Conservation (phyloP, 257 asterid genomes). For the Solanum appendiculatum region DNA sequence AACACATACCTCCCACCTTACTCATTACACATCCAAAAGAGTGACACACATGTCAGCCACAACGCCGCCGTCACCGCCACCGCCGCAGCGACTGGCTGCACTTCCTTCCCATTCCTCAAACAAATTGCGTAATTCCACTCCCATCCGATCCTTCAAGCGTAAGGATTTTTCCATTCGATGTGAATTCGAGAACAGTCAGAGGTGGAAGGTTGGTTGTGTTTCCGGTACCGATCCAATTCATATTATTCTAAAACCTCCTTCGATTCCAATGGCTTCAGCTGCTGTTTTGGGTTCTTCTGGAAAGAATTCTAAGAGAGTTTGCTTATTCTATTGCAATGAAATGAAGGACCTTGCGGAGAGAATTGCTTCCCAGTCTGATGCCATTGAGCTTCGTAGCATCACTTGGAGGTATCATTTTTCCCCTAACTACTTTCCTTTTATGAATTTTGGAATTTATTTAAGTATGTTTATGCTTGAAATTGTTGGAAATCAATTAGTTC, state of each 20-base stretch:
- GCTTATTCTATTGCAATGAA: slow-evolving; percentile 74
- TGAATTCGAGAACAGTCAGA: slow-evolving; percentile 39
- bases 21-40: not conserved
- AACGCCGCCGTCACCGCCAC: slow-evolving; percentile 29
- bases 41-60: slow-evolving; percentile 46
- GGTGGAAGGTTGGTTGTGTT: slow-evolving; percentile 73
- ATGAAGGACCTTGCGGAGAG: slow-evolving; percentile 81
- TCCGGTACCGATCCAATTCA: slow-evolving; percentile 78
- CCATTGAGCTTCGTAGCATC: slow-evolving; percentile 82
- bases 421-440: not conserved
- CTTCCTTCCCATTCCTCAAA: slow-evolving; percentile 7
- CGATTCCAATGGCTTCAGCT: slow-evolving; percentile 28
- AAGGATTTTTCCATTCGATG: slow-evolving; percentile 23
- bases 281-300: slow-evolving; percentile 30
- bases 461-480: not conserved
- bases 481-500: not conserved
- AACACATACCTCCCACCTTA: not conserved
- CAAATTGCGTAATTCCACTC: slow-evolving; percentile 9
- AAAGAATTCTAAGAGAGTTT: slow-evolving; percentile 47
- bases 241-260: slow-evolving; percentile 80
- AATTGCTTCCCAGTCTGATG: slow-evolving; percentile 75
- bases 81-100: not conserved
- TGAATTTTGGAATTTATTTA: not conserved
- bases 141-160: slow-evolving; percentile 1
- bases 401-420: slow-evolving; percentile 57